Percentiles rank a stretch among this genome's conserved stretches.
Conservation (phyloP, 352 stramenopile genomes). For the Phytophthora pisi region DNA sequence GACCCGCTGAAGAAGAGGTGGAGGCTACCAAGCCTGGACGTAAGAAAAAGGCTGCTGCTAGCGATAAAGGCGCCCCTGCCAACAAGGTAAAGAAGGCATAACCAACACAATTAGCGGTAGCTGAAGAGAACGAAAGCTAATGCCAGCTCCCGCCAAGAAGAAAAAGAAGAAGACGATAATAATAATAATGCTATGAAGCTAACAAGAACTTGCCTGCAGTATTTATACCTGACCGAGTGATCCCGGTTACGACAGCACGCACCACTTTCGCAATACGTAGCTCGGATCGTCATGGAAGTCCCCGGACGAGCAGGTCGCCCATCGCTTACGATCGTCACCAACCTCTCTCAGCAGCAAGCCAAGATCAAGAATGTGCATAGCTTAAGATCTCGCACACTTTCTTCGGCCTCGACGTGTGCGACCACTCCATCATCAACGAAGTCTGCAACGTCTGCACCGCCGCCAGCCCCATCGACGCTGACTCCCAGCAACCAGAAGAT, state of each 20-base stretch:
- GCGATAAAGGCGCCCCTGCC: background rate
- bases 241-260: constrained; percentile 1
- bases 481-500: constrained; percentile 15
- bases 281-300: constrained; percentile 18
- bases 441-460: constrained; percentile 3
- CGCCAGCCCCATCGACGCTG: constrained; percentile 12
- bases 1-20: constrained; percentile 9
- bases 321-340: constrained; percentile 30
- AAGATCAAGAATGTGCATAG: constrained; percentile 11
- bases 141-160: constrained; percentile 27
- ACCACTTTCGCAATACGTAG: constrained; percentile 3
- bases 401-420: constrained; percentile 19
- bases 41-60: constrained; percentile 21
- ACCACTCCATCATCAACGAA: constrained; percentile 11
- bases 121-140: too few relatives aligned
- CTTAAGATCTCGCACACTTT: constrained; percentile 19
- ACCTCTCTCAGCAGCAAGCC: constrained; percentile 17
- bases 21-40: constrained; percentile 10
- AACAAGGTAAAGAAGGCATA: constrained; percentile 42
- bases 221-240: constrained; percentile 31
- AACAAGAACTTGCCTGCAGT: constrained; percentile 14
- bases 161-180: constrained; percentile 24
- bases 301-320: constrained; percentile 10
- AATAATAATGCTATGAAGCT: constrained; percentile 22
- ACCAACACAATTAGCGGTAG: background rate